These are phyloP conservation scores for Vaccinium myrtillus DNA, from an alignment of 148 eudicot genomes.

Conservation along the genomic window DNA sequence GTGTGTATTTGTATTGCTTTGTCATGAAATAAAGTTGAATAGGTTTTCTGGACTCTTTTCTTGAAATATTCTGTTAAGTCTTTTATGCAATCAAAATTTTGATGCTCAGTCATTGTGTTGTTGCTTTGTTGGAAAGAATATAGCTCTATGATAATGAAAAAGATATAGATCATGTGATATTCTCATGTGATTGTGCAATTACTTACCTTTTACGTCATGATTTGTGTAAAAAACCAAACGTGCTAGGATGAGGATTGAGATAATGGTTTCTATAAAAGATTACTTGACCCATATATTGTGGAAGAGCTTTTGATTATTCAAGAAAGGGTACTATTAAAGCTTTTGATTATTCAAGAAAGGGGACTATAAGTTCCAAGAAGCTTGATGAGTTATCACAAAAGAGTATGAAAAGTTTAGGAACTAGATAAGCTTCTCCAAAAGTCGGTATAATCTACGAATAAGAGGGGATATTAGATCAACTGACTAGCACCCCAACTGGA, in stretches of 20 bases:
- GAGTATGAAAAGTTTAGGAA: background rate
- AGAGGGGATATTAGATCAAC: no score
- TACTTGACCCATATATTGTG: background rate
- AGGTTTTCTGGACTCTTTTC: background rate
- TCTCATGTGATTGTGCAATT: background rate
- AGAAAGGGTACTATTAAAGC: background rate
- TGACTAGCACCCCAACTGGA: no score
- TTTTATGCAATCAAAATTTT: background rate
- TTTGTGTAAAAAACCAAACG: background rate
- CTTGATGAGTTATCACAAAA: background rate
- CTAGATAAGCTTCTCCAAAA: background rate
- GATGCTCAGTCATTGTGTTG: background rate
- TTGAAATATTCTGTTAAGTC: background rate
- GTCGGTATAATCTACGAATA: background rate
- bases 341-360: background rate
- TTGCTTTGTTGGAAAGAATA: conserved; percentile 1
- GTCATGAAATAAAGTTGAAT: conserved; percentile 14
- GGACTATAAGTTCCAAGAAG: background rate
- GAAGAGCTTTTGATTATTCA: background rate
- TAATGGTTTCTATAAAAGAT: background rate
- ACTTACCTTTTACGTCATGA: background rate
- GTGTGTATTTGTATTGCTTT: conserved; percentile 31
- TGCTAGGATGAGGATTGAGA: background rate
- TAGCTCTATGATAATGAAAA: background rate
- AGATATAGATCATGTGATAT: background rate